Evolutionary conservation across 2,329 filamentous ascomycete species (phyloP), one percentile per base, ranked within the genome.

Genomic region (Penicillium decumbens): DNA sequence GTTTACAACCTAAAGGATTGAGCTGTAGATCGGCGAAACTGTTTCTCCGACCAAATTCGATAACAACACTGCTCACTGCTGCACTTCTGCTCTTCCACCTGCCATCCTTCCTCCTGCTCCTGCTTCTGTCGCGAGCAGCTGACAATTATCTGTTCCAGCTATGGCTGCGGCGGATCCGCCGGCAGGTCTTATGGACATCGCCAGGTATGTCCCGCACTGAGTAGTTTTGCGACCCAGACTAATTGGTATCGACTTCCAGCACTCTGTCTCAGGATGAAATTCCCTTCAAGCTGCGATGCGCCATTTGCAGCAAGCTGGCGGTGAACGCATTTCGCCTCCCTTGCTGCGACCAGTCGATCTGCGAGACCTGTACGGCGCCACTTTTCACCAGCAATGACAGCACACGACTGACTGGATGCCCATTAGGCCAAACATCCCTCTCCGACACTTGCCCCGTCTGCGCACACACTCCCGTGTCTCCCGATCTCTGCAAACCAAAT

Each of bases 261-360:
- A 85, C 87, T 43, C 78, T 95, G 52, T 76, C 82, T 18, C 82
- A 87, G 57, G 88, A 92, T 62, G 89, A 93, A 55, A 90, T 96
- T 50, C 93, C 93, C n/a, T 89, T 91, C 64, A 96, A 95, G 77
- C 80, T 98, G 56, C 87, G 91, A 72, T 98, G 93, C 77, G 89
- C 89, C 45, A 88, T 89, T 61, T 98, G 93, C 74, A 93, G 87
- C 74, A 90, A 88, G 70, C 79, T 97, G 50, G 91, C 90, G 27
- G 77, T 95, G 57, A 95, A 96, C 68, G 89, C 92, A 7, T 95
- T 89, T 69, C 88, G 91, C 56, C 78, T 96, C 25, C 89, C 91
- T 1, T 98, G 93, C 73, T 98, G 93, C 71, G 93, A 96, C 65
- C 92, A 95, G 67, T 85, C 88, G 35, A 95, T 97, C 50, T 97